Evolutionary conservation across 2,329 filamentous ascomycete genomes (phyloP).

Genomic region (Parascedosporium putredinis): DNA sequence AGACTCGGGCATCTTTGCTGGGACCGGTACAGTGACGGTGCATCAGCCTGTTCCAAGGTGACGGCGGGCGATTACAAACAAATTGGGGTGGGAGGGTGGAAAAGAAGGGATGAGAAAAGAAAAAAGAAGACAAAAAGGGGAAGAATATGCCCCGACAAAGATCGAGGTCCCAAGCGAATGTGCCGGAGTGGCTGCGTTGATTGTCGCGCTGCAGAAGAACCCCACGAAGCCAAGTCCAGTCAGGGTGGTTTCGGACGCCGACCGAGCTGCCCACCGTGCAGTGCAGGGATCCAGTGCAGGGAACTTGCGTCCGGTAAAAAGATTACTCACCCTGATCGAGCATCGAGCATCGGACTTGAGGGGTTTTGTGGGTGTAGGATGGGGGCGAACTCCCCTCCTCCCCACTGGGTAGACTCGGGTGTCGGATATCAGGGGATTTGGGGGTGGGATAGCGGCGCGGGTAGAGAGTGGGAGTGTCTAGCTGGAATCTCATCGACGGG

Average conservation of each 20-base stretch:
- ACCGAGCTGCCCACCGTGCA: background rate
- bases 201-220: conserved; percentile 4
- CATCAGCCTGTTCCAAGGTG: too few relatives aligned
- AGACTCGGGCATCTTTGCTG: too few relatives aligned
- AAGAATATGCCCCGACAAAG: background rate
- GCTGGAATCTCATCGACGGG: background rate
- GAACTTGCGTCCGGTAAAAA: background rate
- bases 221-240: background rate
- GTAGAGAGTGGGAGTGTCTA: background rate
- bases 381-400: too few relatives aligned
- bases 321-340: background rate
- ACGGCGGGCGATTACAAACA: background rate
- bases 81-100: background rate
- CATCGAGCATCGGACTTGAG: conserved; percentile 1
- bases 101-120: background rate
- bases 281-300: conserved; percentile 1
- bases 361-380: background rate
- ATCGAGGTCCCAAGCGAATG: conserved; percentile 5
- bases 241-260: background rate
- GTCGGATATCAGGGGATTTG: background rate
- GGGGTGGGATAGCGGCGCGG: background rate
- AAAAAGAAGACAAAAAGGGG: conserved; percentile 1
- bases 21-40: too few relatives aligned
- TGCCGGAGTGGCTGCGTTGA: conserved; percentile 4
- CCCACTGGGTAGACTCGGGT: background rate